phyloP scores from a whole-genome alignment of 768 basidiomycete genomes.

The Lactifluus piperatus region DNA sequence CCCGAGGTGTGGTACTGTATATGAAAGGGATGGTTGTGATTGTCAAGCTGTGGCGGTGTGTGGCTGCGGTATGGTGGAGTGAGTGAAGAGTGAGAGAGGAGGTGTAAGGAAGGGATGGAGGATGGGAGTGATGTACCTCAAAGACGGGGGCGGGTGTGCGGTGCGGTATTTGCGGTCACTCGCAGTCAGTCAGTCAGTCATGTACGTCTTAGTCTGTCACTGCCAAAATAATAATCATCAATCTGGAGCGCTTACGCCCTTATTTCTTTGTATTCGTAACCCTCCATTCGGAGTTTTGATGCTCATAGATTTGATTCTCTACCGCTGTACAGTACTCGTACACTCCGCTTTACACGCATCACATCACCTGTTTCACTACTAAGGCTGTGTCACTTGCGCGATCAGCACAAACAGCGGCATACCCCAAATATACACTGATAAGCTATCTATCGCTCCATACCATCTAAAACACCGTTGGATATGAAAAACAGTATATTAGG shows the following conservation, averaged over 20 bases:
- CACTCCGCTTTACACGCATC: too few species aligned
- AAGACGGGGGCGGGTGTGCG: too few species aligned
- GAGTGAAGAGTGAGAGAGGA: slow-evolving; percentile 12
- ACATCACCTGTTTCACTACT: too few species aligned
- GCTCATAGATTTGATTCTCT: too few species aligned
- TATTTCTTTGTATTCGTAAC: too few species aligned
- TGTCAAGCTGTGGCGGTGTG: neutral
- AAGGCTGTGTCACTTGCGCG: neutral
- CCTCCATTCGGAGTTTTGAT: too few species aligned
- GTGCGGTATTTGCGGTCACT: too few species aligned
- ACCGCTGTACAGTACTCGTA: too few species aligned
- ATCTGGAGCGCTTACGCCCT: too few species aligned
- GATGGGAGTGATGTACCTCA: slow-evolving; percentile 14
- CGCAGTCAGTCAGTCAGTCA: too few species aligned
- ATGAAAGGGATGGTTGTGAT: slow-evolving; percentile 10
- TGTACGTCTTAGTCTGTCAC: too few species aligned
- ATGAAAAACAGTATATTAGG: neutral
- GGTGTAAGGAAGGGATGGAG: slow-evolving; percentile 19
- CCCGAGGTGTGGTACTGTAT: slow-evolving; percentile 20
- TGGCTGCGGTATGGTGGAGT: neutral
- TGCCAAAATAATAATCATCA: too few species aligned
- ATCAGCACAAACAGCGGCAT: neutral
- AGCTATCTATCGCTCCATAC: neutral
- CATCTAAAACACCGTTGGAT: neutral
- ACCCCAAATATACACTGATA: neutral